Evolutionary conservation across 371 early-diverging fungal species (phyloP), one percentile per base, ranked within the genome.

Genomic region (Batkoa obscura): DNA sequence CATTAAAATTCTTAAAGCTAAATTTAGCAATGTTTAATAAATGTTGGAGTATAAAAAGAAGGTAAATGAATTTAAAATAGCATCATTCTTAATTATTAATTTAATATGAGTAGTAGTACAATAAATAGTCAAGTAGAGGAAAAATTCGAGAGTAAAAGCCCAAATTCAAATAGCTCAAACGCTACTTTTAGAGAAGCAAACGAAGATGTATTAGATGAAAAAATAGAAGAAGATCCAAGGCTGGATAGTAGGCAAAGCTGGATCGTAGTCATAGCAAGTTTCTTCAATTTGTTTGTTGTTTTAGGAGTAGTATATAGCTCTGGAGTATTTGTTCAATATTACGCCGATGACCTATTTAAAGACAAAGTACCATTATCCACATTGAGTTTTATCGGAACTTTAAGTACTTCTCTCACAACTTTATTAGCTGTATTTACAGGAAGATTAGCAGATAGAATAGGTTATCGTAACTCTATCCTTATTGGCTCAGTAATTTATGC

Each of bases 311-410:
- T 3, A 49, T 57, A 55, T 68, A 62, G 10, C 74, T 51, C 6
- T 37, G 15, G 32, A 3, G 37, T 51, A 10, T 51, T 37, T 17
- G 3, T 51, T 17, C n/a, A 8, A 13, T 12, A 39, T 15, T 51
- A 51, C 37, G 33, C 2, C 34, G 4, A 51, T 33, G 32, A 51
- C 3, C 55, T 13, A 2, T 51, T 51, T 23, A 17, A 9, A 3
- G 37, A 39, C 38, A 3, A 31, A 17, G 65, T 66, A 13, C 53
- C 51, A 15, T 59, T 58, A 13, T 62, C 71, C 3, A 59, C 62
- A 15, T 61, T 76, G 30, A 62, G 73, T 10, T 69, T 73, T 60
- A 61, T 76, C 8, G 72, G 77, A 12, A 69, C 72, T 1, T 33
- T 71, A 31, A 68, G 68, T 36, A 66, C 69, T 9, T 63, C 59